phyloP scores from a whole-genome alignment of 2,329 filamentous ascomycete genomes.

The Ophiostoma novo-ulmi region DNA sequence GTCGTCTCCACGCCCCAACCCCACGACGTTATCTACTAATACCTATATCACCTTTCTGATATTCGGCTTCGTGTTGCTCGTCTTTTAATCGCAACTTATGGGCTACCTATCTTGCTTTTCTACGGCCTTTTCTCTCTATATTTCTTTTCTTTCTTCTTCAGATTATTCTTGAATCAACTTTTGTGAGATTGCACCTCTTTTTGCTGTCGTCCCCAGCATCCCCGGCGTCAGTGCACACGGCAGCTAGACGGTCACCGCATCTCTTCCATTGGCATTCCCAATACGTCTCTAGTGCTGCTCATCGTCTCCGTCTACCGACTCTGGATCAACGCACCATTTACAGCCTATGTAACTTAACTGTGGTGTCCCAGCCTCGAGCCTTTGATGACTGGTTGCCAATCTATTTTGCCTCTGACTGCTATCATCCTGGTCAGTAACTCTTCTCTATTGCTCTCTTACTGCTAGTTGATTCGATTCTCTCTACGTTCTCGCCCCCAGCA shows the following conservation, averaged over 20 bases:
- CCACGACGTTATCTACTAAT: background rate
- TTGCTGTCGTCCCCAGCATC: background rate
- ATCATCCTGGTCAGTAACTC: background rate
- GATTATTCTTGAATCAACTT: background rate
- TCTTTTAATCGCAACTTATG: background rate
- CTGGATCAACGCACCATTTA: background rate
- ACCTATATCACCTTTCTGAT: background rate
- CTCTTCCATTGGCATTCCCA: constrained; percentile 19
- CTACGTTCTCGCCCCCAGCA: background rate
- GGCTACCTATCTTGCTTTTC: background rate
- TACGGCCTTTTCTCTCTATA: background rate
- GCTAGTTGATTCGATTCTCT: background rate
- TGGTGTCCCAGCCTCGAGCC: constrained; percentile 7
- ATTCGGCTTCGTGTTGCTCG: background rate
- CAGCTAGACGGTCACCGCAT: constrained; percentile 9
- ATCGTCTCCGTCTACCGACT: constrained; percentile 4
- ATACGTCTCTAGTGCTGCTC: constrained; percentile 13
- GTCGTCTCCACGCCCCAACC: constrained; percentile 15
- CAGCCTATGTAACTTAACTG: background rate
- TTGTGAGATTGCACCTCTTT: background rate
- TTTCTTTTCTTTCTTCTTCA: background rate
- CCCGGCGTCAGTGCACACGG: constrained; percentile 20
- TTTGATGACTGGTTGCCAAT: background rate
- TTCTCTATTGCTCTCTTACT: background rate
- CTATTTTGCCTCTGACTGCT: background rate